phyloP scores from a whole-genome alignment of 2,329 filamentous ascomycete species.

The Penicillium sumatraense region DNA sequence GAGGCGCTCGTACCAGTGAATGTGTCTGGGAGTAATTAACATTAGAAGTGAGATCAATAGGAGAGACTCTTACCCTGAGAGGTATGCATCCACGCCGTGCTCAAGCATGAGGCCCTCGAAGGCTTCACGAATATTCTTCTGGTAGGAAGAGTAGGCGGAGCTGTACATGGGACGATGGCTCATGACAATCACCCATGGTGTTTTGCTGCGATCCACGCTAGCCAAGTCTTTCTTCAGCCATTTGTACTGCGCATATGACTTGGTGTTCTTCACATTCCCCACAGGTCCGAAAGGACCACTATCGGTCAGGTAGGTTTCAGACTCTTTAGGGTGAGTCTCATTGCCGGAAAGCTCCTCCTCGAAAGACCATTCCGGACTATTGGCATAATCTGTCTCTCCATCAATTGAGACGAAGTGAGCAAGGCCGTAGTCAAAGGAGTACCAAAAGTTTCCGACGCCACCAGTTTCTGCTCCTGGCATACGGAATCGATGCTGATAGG shows the following conservation, averaged over 20 bases:
- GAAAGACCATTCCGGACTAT: slow-evolving; percentile 54
- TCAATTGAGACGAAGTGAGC: slow-evolving; percentile 57
- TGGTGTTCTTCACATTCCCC: slow-evolving; percentile 45
- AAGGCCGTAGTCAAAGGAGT: slow-evolving; percentile 60
- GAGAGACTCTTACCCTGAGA: slow-evolving; percentile 36
- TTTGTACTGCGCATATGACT: slow-evolving; percentile 52
- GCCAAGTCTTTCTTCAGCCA: slow-evolving; percentile 46
- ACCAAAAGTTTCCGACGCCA: slow-evolving; percentile 59
- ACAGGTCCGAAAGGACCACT: slow-evolving; percentile 55
- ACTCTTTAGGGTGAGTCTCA: slow-evolving; percentile 45
- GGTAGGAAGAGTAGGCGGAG: slow-evolving; percentile 51
- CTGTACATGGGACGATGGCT: slow-evolving; percentile 57
- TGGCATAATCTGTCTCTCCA: slow-evolving; percentile 56
- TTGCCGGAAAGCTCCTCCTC: slow-evolving; percentile 47
- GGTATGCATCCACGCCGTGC: slow-evolving; percentile 53
- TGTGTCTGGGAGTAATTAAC: slow-evolving; percentile 38
- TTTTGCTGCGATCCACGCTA: slow-evolving; percentile 51
- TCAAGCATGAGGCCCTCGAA: slow-evolving; percentile 53
- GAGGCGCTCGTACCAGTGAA: slow-evolving; percentile 55
- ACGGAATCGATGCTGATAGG: slow-evolving; percentile 57
- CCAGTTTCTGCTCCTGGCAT: slow-evolving; percentile 55
- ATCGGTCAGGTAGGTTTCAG: slow-evolving; percentile 54
- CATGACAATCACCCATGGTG: slow-evolving; percentile 57
- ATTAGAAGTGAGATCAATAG: neutral
- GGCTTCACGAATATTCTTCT: slow-evolving; percentile 49